A percentile compares a stretch with the other conserved stretches of the same genome.
Conservation (phyloP, 805 yeast genomes). For the Candida maris region DNA sequence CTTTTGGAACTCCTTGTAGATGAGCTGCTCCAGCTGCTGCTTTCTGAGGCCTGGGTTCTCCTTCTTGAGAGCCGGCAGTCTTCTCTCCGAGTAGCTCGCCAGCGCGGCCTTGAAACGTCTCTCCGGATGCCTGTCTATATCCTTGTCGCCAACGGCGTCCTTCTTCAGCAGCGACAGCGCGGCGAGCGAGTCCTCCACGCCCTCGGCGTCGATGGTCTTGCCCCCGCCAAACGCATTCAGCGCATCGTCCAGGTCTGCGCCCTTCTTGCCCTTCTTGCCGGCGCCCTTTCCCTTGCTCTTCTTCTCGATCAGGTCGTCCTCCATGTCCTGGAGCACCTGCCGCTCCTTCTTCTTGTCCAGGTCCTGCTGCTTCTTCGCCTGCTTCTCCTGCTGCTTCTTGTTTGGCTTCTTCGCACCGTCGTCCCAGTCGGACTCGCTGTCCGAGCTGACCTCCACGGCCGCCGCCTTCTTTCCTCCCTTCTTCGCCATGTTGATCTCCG, state of each 20-base stretch:
- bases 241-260: slow-evolving; percentile 63
- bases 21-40: slow-evolving; percentile 71
- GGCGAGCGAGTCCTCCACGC: slow-evolving; percentile 74
- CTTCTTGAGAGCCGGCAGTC: slow-evolving; percentile 67
- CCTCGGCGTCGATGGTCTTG: slow-evolving; percentile 59
- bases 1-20: slow-evolving; percentile 78
- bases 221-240: slow-evolving; percentile 41
- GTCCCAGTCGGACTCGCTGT: slow-evolving; percentile 59
- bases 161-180: slow-evolving; percentile 65
- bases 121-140: slow-evolving; percentile 83
- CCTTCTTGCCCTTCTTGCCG: slow-evolving; percentile 45
- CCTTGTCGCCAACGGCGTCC: slow-evolving; percentile 55
- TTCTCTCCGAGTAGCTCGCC: slow-evolving; percentile 63
- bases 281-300: slow-evolving; percentile 65
- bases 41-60: slow-evolving; percentile 79
- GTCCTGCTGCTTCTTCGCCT: slow-evolving; percentile 70
- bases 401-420: slow-evolving; percentile 66
- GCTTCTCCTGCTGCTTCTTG: slow-evolving; percentile 67
- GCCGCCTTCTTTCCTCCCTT: slow-evolving; percentile 32
- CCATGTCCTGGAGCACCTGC: slow-evolving; percentile 61
- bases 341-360: slow-evolving; percentile 79
- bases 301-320: slow-evolving; percentile 46
- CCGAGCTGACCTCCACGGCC: slow-evolving; percentile 32
- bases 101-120: slow-evolving; percentile 81
- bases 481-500: slow-evolving; percentile 27